Evolutionary conservation across 257 asterid genomes (phyloP).

Genomic region (Solanum lignicaule): DNA sequence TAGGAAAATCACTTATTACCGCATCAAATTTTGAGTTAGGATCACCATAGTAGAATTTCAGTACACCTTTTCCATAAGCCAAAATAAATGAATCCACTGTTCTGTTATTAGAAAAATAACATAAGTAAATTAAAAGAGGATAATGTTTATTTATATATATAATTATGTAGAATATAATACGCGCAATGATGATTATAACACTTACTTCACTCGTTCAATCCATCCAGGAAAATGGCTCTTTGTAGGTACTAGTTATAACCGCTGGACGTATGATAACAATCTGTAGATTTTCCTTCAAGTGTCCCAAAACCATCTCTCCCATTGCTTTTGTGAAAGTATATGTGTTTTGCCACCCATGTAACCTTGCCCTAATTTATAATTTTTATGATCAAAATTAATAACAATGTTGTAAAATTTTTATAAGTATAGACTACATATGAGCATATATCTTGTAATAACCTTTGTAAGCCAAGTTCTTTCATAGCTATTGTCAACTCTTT

Average conservation of each 20-base stretch:
- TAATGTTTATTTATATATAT: no score
- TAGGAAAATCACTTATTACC: slow-evolving; percentile 17
- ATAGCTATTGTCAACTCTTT: slow-evolving; percentile 26
- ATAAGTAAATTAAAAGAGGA: neutral
- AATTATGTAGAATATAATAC: neutral
- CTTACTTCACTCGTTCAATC: neutral
- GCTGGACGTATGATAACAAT: slow-evolving; percentile 43
- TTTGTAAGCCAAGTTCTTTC: slow-evolving; percentile 48
- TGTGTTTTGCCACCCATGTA: slow-evolving; percentile 57
- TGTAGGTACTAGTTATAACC: slow-evolving; percentile 36
- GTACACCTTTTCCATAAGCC: slow-evolving; percentile 36
- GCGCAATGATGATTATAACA: neutral
- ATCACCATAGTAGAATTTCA: slow-evolving; percentile 34
- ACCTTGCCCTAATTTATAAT: slow-evolving; percentile 28
- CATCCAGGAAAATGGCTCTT: slow-evolving; percentile 23
- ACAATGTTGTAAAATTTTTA: no score
- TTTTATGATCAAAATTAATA: no score
- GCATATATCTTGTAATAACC: slow-evolving; percentile 8
- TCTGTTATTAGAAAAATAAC: neutral
- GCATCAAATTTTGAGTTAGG: slow-evolving; percentile 30
- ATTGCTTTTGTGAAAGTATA: slow-evolving; percentile 54
- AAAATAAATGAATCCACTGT: neutral
- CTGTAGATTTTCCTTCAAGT: slow-evolving; percentile 3
- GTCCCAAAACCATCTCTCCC: slow-evolving; percentile 40
- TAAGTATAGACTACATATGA: no score